A percentile compares a stretch with the other conserved stretches of the same genome.
These are phyloP conservation scores for Rhodotorula sp. DNA, from an alignment of 1,284 basidiomycete species.

Conservation along the genomic window DNA sequence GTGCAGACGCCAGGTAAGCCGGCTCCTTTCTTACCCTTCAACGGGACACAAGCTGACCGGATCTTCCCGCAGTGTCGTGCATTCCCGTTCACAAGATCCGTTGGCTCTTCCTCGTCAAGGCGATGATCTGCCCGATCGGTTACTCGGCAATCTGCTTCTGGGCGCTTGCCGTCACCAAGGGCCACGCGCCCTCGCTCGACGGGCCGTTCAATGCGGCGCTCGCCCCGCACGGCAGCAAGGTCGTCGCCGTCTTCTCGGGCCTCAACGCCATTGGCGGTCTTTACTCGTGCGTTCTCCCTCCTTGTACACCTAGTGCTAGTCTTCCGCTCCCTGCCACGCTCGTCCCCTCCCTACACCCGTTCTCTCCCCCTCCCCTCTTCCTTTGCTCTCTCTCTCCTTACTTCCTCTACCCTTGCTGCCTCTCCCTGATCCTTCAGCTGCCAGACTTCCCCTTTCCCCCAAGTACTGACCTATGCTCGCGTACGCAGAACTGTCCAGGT, in stretches of 20 bases:
- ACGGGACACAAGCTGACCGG: constrained; percentile 61
- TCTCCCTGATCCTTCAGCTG: too few species aligned
- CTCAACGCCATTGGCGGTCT: constrained; percentile 69
- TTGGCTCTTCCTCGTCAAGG: constrained; percentile 63
- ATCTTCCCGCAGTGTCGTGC: constrained; percentile 66
- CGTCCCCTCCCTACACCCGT: too few species aligned
- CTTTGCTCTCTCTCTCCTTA: too few species aligned
- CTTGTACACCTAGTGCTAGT: too few species aligned
- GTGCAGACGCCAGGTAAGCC: neutral
- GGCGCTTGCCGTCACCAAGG: constrained; percentile 10
- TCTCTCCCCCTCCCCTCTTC: too few species aligned
- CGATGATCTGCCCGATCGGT: constrained; percentile 3
- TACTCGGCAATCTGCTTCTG: constrained; percentile 50
- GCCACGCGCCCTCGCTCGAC: constrained; percentile 56
- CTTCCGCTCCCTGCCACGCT: too few species aligned
- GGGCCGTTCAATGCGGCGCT: neutral
- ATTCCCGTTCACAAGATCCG: constrained; percentile 52
- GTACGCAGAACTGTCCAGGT: constrained; percentile 53
- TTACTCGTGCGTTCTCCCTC: constrained; percentile 49
- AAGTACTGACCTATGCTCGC: too few species aligned
- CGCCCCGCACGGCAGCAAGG: constrained; percentile 52
- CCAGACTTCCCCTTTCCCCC: too few species aligned
- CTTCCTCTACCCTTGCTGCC: too few species aligned
- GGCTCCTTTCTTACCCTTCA: neutral
- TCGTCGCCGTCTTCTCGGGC: constrained; percentile 70